Evolutionary conservation across 768 basidiomycete genomes (phyloP).

Genomic region (Candolleomyces aberdarensis): DNA sequence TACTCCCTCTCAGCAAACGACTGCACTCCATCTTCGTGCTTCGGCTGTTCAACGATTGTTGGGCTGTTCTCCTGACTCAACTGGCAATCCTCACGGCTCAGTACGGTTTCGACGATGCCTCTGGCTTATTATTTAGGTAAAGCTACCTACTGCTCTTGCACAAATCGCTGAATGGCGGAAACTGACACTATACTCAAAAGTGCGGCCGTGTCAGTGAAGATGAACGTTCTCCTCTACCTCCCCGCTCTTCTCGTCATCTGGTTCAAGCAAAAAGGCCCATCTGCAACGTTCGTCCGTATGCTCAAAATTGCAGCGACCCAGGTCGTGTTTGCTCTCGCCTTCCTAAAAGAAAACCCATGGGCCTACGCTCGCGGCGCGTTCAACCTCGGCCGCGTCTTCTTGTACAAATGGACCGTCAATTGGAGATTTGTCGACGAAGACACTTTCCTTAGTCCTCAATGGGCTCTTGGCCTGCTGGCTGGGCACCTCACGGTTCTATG

Average conservation of each 20-base stretch:
- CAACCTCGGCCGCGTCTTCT: constrained; percentile 82
- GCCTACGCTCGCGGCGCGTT: constrained; percentile 79
- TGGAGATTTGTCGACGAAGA: constrained; percentile 86
- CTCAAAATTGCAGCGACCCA: constrained; percentile 49
- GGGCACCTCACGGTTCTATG: constrained; percentile 61
- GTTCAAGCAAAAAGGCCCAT: constrained; percentile 68
- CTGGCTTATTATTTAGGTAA: constrained; percentile 72
- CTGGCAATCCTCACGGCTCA: constrained; percentile 67
- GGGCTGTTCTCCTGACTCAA: constrained; percentile 68
- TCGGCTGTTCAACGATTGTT: constrained; percentile 94
- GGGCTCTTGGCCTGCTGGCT: constrained; percentile 60
- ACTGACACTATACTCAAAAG: constrained; percentile 34
- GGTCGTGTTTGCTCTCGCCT: constrained; percentile 63
- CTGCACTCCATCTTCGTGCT: constrained; percentile 91
- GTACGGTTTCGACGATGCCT: constrained; percentile 54
- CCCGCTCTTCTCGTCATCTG: constrained; percentile 84
- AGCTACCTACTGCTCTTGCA: constrained; percentile 15
- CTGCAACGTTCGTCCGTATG: constrained; percentile 49
- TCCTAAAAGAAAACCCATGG: constrained; percentile 55
- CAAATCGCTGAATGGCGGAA: background rate
- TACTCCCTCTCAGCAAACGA: constrained; percentile 86
- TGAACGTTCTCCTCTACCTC: constrained; percentile 88
- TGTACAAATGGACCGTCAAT: constrained; percentile 98
- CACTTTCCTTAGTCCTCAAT: constrained; percentile 64
- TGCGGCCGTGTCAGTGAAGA: constrained; percentile 86